A percentile compares a stretch with the other conserved stretches of the same genome.
Evolutionary conservation across 805 yeast genomes (phyloP).

Genomic region (Saturnispora galanensis): DNA sequence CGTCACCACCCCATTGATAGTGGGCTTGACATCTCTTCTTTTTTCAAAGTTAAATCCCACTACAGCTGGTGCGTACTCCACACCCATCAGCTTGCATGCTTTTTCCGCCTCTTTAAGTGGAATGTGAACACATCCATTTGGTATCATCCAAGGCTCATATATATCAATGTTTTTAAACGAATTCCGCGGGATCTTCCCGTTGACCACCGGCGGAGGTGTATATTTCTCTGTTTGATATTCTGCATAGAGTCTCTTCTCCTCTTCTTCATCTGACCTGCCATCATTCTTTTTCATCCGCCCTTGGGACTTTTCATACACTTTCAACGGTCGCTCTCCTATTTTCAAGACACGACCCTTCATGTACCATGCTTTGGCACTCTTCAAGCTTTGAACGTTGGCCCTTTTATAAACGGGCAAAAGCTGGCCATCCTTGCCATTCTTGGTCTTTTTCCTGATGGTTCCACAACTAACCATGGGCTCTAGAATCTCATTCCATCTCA

Average conservation of each 20-base stretch:
- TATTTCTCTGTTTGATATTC: slow-evolving; percentile 68
- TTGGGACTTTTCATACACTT: slow-evolving; percentile 25
- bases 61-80: slow-evolving; percentile 83
- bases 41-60: slow-evolving; percentile 68
- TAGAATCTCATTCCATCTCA: slow-evolving; percentile 63
- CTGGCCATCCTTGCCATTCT: slow-evolving; percentile 29
- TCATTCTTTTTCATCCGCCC: slow-evolving; percentile 14
- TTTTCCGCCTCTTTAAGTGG: slow-evolving; percentile 43
- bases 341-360: slow-evolving; percentile 67
- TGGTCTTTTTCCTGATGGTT: slow-evolving; percentile 38
- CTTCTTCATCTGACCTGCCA: slow-evolving; percentile 42
- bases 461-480: slow-evolving; percentile 69
- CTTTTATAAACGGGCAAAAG: slow-evolving; percentile 56
- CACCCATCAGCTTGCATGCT: slow-evolving; percentile 61
- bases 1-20: slow-evolving; percentile 67
- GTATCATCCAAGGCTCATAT: slow-evolving; percentile 72
- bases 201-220: slow-evolving; percentile 51
- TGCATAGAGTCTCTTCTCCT: slow-evolving; percentile 53
- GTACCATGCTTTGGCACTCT: slow-evolving; percentile 82
- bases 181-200: slow-evolving; percentile 66
- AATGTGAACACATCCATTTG: slow-evolving; percentile 62
- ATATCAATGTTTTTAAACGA: slow-evolving; percentile 79
- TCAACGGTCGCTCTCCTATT: slow-evolving; percentile 58
- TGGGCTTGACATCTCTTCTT: slow-evolving; percentile 43
- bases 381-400: slow-evolving; percentile 48